Base-by-base conservation (phyloP, 768 basidiomycete genomes). In the Boletus sp. region DNA sequence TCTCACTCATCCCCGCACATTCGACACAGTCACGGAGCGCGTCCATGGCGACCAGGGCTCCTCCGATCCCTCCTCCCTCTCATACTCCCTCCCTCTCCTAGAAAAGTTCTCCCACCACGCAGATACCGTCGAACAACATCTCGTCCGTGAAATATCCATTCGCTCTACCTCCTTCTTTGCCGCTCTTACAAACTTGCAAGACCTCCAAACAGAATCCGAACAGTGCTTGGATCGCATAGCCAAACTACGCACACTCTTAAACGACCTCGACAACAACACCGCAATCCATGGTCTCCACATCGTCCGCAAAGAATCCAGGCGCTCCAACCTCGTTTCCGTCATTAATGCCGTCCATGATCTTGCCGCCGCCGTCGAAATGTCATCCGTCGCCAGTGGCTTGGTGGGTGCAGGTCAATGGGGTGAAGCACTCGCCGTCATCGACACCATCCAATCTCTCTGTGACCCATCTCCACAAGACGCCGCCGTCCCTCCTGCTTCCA, bases 141-240 rank as follows among this genome's bases (percentile, higher is more conserved):
- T 99, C 52, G 83, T 95, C 5, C 85, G 85, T 56, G 97, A 98
- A 71, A 95, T 99, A 42, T 88, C 89, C 9, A 75, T 88, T 10
- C 88, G 96, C 14, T 92, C 94, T 0, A 82, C 90, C 1, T 93
- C 93, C 1, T 99, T 99, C 80, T 99, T 98, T 64, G 88, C 95
- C 5, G 97, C 97, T 7, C 82, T 99, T 35, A 83, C 93, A 7
- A 99, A 99, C 70, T 78, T 99, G 8, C 90, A 97, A 64, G 88
- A 93, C 58, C 81, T 99, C 11, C 93, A 94, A 65, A 82, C 88
- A 6, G 93, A 97, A 67, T 95, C 93, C 0, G 82, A 87, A 45
- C 80, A 84, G 45, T 95, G 94, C 64, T 77, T 98, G 7, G 73
- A 77, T 41, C 84, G 89, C 43, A 90, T 98, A 55, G 75, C 80